A percentile compares a stretch with the other conserved stretches of the same genome.
Evolutionary conservation across 2,329 filamentous ascomycete genomes (phyloP).

Genomic region (Neofusicoccum kwambonambiense): DNA sequence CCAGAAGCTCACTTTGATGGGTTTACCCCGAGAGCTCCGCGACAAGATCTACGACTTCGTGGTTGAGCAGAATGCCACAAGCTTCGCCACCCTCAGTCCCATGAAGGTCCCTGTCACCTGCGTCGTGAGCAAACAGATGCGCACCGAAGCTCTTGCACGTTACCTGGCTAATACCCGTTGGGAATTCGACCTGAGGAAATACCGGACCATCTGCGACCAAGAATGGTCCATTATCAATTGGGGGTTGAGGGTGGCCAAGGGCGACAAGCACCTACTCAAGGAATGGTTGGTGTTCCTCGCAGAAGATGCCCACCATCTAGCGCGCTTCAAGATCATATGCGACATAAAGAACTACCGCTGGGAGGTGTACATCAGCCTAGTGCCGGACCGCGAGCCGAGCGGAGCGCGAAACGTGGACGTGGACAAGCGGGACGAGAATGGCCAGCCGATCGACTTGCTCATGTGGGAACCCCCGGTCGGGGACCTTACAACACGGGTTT

Average conservation of each 20-base stretch:
- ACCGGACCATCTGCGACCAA: no score
- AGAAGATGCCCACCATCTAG: background rate
- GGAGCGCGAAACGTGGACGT: background rate
- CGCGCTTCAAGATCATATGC: background rate
- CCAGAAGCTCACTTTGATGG: background rate
- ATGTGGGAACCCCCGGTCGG: no score
- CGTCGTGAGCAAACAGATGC: background rate
- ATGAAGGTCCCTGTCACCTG: background rate
- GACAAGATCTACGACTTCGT: background rate
- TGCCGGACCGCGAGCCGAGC: background rate
- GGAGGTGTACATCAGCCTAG: background rate
- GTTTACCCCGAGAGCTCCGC: background rate
- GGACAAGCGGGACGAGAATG: background rate
- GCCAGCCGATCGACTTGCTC: background rate
- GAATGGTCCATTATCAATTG: no score
- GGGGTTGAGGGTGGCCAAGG: no score
- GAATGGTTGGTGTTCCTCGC: background rate
- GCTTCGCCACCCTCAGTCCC: background rate
- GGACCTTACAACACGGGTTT: no score
- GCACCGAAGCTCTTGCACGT: background rate
- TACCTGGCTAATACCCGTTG: background rate
- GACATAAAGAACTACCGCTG: background rate
- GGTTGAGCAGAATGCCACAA: background rate
- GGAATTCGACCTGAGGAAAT: background rate
- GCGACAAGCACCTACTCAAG: background rate